Conservation (phyloP, 441 rosid genomes). For the Gossypium trilobum region DNA sequence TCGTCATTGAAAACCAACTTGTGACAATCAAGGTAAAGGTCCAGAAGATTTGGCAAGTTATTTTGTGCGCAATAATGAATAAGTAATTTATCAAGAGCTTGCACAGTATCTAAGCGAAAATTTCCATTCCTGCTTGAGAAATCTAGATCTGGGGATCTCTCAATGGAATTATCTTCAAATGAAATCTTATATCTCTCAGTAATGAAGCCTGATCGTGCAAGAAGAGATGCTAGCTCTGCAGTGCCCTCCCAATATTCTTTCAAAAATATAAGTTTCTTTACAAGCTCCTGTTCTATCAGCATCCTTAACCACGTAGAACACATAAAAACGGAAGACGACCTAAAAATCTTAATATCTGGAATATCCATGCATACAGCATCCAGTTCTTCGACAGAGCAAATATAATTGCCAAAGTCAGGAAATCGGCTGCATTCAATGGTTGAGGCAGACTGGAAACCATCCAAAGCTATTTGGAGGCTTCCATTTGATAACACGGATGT, state of each 20-base stretch:
- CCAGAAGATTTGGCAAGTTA: constrained; percentile 84
- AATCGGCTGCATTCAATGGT: constrained; percentile 36
- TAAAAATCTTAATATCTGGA: constrained; percentile 68
- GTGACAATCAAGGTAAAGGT: constrained; percentile 80
- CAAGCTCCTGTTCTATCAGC: constrained; percentile 82
- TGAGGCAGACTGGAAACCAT: constrained; percentile 45
- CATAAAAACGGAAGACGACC: constrained; percentile 43
- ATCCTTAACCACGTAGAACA: constrained; percentile 71
- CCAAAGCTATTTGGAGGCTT: constrained; percentile 71
- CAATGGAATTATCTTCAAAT: constrained; percentile 35
- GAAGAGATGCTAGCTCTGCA: constrained; percentile 56
- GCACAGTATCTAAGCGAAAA: constrained; percentile 30
- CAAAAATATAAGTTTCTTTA: constrained; percentile 63
- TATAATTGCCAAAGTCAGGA: constrained; percentile 38
- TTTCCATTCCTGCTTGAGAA: constrained; percentile 34
- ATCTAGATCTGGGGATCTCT: constrained; percentile 41
- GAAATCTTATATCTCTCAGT: constrained; percentile 34
- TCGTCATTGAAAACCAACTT: constrained; percentile 55
- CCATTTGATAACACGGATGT: constrained; percentile 56
- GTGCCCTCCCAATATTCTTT: constrained; percentile 90
- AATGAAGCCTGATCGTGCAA: constrained; percentile 77
- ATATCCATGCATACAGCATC: constrained; percentile 78
- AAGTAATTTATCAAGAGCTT: constrained; percentile 66
- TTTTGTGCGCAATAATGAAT: constrained; percentile 57
- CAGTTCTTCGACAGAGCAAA: constrained; percentile 66